Base-by-base conservation (phyloP, 441 rosid species). In the Gossypium lobatum region DNA sequence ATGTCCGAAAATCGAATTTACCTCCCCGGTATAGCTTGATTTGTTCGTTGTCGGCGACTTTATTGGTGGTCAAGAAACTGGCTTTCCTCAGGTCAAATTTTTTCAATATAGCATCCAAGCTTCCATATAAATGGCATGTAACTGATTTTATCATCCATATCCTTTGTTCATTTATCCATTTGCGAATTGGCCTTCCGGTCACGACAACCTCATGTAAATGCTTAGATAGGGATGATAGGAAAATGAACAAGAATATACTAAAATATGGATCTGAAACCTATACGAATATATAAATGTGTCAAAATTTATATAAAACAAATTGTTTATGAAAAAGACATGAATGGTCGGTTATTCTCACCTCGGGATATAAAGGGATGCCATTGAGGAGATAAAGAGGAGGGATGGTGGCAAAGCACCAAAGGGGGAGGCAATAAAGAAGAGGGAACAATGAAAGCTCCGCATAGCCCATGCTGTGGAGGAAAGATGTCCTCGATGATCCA, bases 121-220 rank as follows among this genome's bases (percentile, higher is more conserved):
- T 82, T 52, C 83, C 84, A 20, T 75, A 84, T 1, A 71, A 21
- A 46, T 78, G 76, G 69, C 76, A 61, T 1, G 85, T 78, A 0
- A 77, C 75, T 7, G 85, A 80, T 70, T 82, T 82, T 16, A 78
- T 82, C 84, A 82, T 65, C 80, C 84, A 77, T 25, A 80, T 39
- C 46, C 73, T 70, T 53, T 77, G 81, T 63, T 76, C 80, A 50
- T 81, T 78, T 68, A 52, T 50, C 77, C 82, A 81, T 16, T 64
- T 76, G 0, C 61, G 61, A 16, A 76, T 18, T 0, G 80, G 67
- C 9, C 80, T 75, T 59, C 82, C 84, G 0, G 77, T 72, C 45
- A 65, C 45, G 16, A 83, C 11, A 10, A 81, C 80, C 55, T 83
- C 88, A 20, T 76, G 39, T 62, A 85, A 6, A 65, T 81, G 83